These are phyloP conservation scores for Coelastrella sp. DNA, from an alignment of 139 green algal species.

Conservation along the genomic window DNA sequence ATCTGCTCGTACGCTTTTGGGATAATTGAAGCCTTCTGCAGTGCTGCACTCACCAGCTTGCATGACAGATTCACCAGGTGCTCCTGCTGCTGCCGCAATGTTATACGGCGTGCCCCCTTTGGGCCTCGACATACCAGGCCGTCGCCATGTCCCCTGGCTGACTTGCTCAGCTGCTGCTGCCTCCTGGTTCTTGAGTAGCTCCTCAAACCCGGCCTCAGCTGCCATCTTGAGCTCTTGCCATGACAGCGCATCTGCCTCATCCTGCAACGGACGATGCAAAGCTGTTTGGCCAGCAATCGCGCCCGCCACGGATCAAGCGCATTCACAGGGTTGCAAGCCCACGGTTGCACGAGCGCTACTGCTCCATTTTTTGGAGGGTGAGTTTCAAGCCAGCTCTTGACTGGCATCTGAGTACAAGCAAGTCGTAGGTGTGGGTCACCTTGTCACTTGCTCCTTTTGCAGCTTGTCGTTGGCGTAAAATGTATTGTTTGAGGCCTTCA, in stretches of 20 bases:
- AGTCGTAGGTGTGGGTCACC: too few species aligned
- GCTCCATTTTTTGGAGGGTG: too few species aligned
- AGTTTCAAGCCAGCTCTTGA: too few species aligned
- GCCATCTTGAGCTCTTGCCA: conserved; percentile 72
- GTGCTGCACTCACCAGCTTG: not conserved
- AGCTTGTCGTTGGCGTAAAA: conserved; percentile 56
- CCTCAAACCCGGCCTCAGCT: conserved; percentile 72
- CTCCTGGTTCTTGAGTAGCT: conserved; percentile 58
- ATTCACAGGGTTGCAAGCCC: too few species aligned
- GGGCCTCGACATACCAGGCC: not conserved
- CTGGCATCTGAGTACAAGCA: too few species aligned
- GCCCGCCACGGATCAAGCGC: too few species aligned
- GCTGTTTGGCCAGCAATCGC: too few species aligned
- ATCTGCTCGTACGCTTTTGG: not conserved
- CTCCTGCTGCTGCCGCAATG: too few species aligned
- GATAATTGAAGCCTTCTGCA: too few species aligned
- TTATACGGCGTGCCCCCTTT: not conserved
- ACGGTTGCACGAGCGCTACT: too few species aligned
- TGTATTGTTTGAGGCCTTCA: conserved; percentile 63
- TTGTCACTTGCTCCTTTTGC: not conserved
- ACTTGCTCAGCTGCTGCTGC: conserved; percentile 33
- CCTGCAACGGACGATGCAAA: not conserved
- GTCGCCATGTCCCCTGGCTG: not conserved
- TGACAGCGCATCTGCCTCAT: conserved; percentile 50
- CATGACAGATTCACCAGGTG: not conserved